These are phyloP conservation scores for Oemleria cerasiformis DNA, from an alignment of 306 rosid species.

Conservation along the genomic window DNA sequence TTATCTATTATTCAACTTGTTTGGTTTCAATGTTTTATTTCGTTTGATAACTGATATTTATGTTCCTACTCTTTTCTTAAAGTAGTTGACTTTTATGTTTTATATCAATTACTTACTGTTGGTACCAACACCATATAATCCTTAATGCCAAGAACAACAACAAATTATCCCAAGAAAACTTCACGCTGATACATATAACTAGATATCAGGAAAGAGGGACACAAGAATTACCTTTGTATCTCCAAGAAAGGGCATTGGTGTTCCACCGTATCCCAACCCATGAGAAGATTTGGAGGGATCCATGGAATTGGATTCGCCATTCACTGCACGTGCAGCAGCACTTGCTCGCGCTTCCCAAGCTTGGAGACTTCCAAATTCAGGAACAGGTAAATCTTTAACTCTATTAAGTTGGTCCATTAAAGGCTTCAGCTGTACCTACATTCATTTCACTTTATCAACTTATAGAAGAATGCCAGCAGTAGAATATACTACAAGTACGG, in stretches of 20 bases:
- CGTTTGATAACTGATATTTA: no score
- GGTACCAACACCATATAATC: background rate
- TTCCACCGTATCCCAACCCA: conserved; percentile 71
- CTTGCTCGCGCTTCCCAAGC: conserved; percentile 97
- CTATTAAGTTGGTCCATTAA: conserved; percentile 77
- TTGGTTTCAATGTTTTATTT: no score
- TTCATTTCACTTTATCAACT: conserved; percentile 16
- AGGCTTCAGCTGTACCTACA: conserved; percentile 91
- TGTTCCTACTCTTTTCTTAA: no score
- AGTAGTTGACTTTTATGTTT: no score
- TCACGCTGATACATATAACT: background rate
- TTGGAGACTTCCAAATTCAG: conserved; percentile 87
- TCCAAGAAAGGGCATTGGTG: conserved; percentile 85
- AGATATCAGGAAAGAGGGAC: background rate
- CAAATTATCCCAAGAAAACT: background rate
- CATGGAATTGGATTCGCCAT: conserved; percentile 56
- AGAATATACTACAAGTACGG: conserved; percentile 7
- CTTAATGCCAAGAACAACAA: background rate
- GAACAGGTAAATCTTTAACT: conserved; percentile 87
- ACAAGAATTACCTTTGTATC: conserved; percentile 78
- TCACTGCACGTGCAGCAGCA: conserved; percentile 73
- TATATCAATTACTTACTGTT: background rate
- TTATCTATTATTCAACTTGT: no score
- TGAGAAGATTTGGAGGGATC: conserved; percentile 76
- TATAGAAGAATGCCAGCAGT: background rate